Conservation (phyloP, 108 stramenopile genomes). For the Pseudonitzschia delicatissima region DNA sequence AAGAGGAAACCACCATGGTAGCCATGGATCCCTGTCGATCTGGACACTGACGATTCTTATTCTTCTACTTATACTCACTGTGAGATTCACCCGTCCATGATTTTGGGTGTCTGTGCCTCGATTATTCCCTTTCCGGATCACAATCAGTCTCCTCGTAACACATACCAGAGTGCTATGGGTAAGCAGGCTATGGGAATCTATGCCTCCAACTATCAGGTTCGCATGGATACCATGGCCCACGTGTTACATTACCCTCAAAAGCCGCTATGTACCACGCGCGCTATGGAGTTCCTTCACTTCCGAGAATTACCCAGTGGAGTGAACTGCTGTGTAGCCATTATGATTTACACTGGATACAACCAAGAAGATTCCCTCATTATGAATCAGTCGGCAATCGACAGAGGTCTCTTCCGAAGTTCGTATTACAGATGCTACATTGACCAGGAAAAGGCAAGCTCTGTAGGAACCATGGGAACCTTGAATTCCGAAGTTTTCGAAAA, state of each 20-base stretch:
- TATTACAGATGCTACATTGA: conserved; percentile 94
- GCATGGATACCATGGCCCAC: conserved; percentile 99
- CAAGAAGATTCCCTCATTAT: conserved; percentile 99
- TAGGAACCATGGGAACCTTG: conserved; percentile 75
- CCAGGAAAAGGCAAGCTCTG: conserved; percentile 83
- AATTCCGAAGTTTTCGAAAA: conserved; percentile 91
- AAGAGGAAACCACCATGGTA: conserved; percentile 99
- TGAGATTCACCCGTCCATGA: conserved; percentile 99
- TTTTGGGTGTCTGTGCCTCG: conserved; percentile 90
- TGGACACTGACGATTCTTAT: conserved; percentile 82
- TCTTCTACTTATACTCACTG: conserved; percentile 98
- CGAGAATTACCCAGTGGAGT: conserved; percentile 98
- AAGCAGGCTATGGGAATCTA: conserved; percentile 98
- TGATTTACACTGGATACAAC: conserved; percentile 99
- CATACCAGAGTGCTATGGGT: conserved; percentile 95
- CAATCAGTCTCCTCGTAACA: conserved; percentile 99
- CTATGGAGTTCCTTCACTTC: conserved; percentile 98
- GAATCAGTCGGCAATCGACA: conserved; percentile 97
- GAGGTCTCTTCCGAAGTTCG: conserved; percentile 96
- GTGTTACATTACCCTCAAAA: conserved; percentile 99
- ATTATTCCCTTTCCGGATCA: conserved; percentile 99
- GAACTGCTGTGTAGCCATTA: conserved; percentile 95
- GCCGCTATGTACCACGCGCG: conserved; percentile 95
- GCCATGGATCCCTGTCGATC: conserved; percentile 96
- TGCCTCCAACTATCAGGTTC: conserved; percentile 93